Evolutionary conservation across 2,329 filamentous ascomycete genomes (phyloP), one percentile per base, ranked within the genome.

Genomic region (Pezicula neosporulosa): DNA sequence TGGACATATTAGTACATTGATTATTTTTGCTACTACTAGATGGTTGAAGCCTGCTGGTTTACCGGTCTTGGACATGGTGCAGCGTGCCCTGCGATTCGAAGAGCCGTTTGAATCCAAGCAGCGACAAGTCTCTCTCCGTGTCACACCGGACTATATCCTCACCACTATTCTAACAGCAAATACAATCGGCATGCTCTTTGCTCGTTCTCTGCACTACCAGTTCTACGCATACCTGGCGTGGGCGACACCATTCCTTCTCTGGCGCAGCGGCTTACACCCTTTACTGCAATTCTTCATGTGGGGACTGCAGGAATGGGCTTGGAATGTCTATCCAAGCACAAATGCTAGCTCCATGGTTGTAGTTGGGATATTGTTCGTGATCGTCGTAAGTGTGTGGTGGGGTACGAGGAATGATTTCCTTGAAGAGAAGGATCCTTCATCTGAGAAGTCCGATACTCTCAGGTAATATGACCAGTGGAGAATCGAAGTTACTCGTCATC

Each of bases 221-320:
- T 90, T 90, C 70, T 89, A 83, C 67, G 78, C 83, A 24, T 89
- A 87, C 71, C 76, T 88, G 48, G 82, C 82, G n/a, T 88, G 85
- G 83, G 77, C 80, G n/a, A 83, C 84, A 7, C 86, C 86, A 0
- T 88, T 85, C 63, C 68, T 89, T 48, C 74, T 89, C 18, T 89
- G 86, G 85, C 77, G 78, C 60, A 77, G 81, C 43, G 80, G 81
- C 0, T 68, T 83, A 60, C 79, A 83, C 57, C 83, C 83, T 0
- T 59, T 82, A 10, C 63, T 82, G 46, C 76, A 85, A 53, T 81
- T 81, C 65, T 65, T 66, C 9, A 58, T 85, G 9, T 89, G 85
- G 82, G 77, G 71, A 3, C 73, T 77, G 52, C 86, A 90, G 63
- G 86, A 90, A 66, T 85, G 82, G 79, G 84, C 82, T 12, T 90